A percentile compares a stretch with the other conserved stretches of the same genome.
Conservation (phyloP, 73 alveolate genomes). For the Paramecium tetraurelia region DNA sequence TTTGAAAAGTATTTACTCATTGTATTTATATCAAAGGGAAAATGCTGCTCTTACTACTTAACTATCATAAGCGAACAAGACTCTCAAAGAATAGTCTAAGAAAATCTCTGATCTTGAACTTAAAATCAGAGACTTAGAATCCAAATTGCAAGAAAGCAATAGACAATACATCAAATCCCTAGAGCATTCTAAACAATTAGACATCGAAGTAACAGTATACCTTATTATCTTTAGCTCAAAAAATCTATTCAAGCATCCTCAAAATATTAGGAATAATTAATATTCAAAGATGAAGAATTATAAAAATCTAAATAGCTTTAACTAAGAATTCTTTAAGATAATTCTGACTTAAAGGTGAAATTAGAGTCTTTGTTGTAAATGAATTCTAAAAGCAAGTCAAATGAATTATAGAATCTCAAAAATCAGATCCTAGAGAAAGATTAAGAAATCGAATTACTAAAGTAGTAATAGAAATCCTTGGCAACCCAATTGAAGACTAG, state of each 20-base stretch:
- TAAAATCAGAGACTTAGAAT: not conserved
- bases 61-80: not conserved
- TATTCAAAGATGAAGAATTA: not conserved
- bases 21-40: not conserved
- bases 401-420: not conserved
- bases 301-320: not conserved
- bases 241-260: not conserved
- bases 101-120: not conserved
- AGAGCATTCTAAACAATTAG: conserved; percentile 19
- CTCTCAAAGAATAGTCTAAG: not conserved
- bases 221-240: not conserved
- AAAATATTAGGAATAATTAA: not conserved
- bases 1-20: conserved; percentile 8
- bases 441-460: not conserved
- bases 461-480: not conserved
- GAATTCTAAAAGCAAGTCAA: not conserved
- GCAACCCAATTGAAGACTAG: not conserved
- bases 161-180: not conserved
- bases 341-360: not conserved
- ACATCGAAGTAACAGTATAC: not conserved
- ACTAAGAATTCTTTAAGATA: not conserved
- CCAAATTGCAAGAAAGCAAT: not conserved
- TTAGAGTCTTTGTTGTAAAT: not conserved
- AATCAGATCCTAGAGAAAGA: not conserved
- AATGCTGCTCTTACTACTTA: not conserved